Percentiles rank a stretch among this genome's conserved stretches.
Evolutionary conservation across 2,329 filamentous ascomycete species (phyloP).

Genomic region (Trichoderma atroviride): DNA sequence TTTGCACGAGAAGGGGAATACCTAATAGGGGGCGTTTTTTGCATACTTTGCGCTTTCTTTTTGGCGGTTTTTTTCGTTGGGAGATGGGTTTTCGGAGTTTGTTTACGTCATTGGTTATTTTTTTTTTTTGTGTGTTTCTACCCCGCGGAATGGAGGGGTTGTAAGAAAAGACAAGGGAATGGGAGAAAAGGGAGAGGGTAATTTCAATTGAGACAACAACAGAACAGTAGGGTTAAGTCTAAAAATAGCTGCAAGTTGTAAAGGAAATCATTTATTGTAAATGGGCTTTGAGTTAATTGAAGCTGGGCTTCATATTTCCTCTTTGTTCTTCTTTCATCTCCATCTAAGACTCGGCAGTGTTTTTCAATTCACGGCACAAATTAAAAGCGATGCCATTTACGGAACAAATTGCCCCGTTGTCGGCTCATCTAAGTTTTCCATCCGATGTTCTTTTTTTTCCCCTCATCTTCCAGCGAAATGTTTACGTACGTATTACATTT

Average conservation of each 20-base stretch:
- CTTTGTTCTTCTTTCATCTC: background rate
- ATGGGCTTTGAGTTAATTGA: background rate
- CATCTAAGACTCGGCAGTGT: background rate
- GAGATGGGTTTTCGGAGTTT: background rate
- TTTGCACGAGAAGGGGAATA: background rate
- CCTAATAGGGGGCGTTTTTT: background rate
- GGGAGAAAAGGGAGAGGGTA: background rate
- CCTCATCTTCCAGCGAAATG: background rate
- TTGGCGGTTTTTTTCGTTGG: background rate
- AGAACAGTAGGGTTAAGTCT: background rate
- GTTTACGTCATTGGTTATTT: constrained; percentile 7
- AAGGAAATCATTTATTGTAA: background rate
- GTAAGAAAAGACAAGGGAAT: background rate
- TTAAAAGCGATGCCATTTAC: background rate
- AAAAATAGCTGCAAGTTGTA: background rate
- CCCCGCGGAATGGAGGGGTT: constrained; percentile 27
- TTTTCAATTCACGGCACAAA: background rate
- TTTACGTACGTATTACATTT: constrained; percentile 5
- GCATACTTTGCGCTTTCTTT: background rate
- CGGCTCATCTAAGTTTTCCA: background rate
- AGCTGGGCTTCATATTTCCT: background rate
- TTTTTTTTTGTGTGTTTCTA: background rate
- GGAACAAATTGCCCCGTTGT: background rate
- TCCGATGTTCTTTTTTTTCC: background rate
- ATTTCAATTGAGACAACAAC: background rate